Evolutionary conservation across 768 basidiomycete species (phyloP), one percentile per base, ranked within the genome.

Genomic region (Trametopsis cervina): DNA sequence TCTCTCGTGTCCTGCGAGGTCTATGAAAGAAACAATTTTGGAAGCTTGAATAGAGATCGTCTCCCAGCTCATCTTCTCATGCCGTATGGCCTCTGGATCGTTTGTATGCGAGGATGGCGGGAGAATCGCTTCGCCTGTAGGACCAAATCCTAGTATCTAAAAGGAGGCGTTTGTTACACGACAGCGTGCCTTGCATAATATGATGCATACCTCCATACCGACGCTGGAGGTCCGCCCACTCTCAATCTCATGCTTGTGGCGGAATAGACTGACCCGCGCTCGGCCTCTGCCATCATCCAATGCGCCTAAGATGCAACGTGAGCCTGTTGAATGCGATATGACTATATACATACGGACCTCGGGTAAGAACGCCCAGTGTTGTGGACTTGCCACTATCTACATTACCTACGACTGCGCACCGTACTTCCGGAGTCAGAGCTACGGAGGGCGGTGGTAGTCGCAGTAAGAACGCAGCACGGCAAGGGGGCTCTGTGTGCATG

Each of bases 211-310:
- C 76, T 99, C 96, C 85, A 96, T 94, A 18, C 96, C 96, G 37
- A 98, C 90, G 52, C 88, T 91, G 20, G 89, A 92, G 0, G 96
- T 99, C 43, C 96, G 72, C 4, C 95, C 95, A 17, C 87, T 92
- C 69, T 98, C 96, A 45, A 97, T 73, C 66, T 99, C 96, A 60
- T 99, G 96, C 63, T 97, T 96, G 63, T 99, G 96, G 46, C 95
- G 75, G 66, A 98, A 98, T 6, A 99, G 69, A 3, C 84, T 82
- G 4, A 97, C 86, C 44, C 95, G 86, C 0, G 87, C 86, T 42
- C 79, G 77, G 0, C 85, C 87, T 63, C 85, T 71, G 22, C 89
- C 88, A 58, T 92, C 89, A 57, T 92, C 89, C 44, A 90, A 68
- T 17, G 76, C 75, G 44, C 86, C 85, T 89, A 45, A 25, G 3